Evolutionary conservation across 805 yeast species (phyloP).

Genomic region (Scheffersomyces stipitis): DNA sequence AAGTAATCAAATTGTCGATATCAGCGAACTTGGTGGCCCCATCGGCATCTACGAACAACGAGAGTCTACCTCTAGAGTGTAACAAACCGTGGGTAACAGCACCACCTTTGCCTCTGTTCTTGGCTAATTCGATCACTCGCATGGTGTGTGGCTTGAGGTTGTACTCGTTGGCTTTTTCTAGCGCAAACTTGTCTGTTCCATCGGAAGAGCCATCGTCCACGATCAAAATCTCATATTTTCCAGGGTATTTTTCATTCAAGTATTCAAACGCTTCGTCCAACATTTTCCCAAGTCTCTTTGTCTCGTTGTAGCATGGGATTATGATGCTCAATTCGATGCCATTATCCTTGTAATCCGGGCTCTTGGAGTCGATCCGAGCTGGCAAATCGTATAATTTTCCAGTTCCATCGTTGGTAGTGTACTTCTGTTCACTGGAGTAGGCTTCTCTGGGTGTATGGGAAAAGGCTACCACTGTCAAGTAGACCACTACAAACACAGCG

Average conservation of each 20-base stretch:
- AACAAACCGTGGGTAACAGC: conserved; percentile 94
- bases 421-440: conserved; percentile 51
- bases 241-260: conserved; percentile 37
- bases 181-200: conserved; percentile 70
- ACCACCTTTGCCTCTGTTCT: conserved; percentile 89
- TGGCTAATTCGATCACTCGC: conserved; percentile 65
- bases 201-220: conserved; percentile 94
- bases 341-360: conserved; percentile 18
- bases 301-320: conserved; percentile 93
- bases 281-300: conserved; percentile 67
- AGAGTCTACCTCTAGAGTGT: conserved; percentile 67
- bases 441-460: conserved; percentile 67
- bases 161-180: conserved; percentile 55
- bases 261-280: conserved; percentile 64
- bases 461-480: conserved; percentile 43
- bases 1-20: conserved; percentile 48
- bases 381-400: conserved; percentile 32
- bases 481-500: conserved; percentile 22
- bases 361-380: conserved; percentile 25
- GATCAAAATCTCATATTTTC: conserved; percentile 70
- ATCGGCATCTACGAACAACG: conserved; percentile 95
- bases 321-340: conserved; percentile 69
- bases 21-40: conserved; percentile 89
- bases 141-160: conserved; percentile 56
- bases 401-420: conserved; percentile 46